Conservation (phyloP, 75 land plant genomes). For the Azolla pinnata region DNA sequence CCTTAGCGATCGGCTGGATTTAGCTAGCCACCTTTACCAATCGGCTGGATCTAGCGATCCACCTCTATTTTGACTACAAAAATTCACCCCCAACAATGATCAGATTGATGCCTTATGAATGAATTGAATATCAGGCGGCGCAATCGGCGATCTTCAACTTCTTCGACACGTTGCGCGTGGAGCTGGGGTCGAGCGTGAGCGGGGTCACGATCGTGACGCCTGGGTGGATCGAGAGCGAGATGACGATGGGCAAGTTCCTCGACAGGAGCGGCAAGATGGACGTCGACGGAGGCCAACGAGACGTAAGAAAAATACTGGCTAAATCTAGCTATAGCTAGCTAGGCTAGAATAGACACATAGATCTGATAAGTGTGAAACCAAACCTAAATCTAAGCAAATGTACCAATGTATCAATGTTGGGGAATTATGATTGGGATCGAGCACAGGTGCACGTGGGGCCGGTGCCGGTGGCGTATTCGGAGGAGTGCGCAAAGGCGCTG, state of each 20-base stretch:
- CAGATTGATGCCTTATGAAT: not conserved
- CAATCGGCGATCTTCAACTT: constrained; percentile 72
- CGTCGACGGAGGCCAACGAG: constrained; percentile 61
- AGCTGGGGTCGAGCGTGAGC: constrained; percentile 43
- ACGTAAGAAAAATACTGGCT: constrained; percentile 23
- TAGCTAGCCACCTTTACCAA: no score
- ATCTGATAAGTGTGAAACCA: not conserved
- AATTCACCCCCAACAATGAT: no score
- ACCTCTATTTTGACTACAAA: no score
- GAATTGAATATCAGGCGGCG: constrained; percentile 44
- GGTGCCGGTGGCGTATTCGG: constrained; percentile 48
- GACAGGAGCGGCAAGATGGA: constrained; percentile 52
- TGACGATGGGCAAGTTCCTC: constrained; percentile 63
- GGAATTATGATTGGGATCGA: not conserved
- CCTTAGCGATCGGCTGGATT: no score
- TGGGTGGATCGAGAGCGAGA: constrained; percentile 73
- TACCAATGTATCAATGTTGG: not conserved
- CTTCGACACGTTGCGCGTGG: constrained; percentile 73
- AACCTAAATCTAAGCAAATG: not conserved
- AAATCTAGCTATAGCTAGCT: not conserved
- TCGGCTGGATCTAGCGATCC: no score
- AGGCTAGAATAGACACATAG: no score
- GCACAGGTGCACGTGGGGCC: constrained; percentile 35
- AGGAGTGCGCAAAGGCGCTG: constrained; percentile 61
- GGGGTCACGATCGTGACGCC: constrained; percentile 85